Conservation (phyloP, 257 asterid species). For the Thymus quinquecostatus region DNA sequence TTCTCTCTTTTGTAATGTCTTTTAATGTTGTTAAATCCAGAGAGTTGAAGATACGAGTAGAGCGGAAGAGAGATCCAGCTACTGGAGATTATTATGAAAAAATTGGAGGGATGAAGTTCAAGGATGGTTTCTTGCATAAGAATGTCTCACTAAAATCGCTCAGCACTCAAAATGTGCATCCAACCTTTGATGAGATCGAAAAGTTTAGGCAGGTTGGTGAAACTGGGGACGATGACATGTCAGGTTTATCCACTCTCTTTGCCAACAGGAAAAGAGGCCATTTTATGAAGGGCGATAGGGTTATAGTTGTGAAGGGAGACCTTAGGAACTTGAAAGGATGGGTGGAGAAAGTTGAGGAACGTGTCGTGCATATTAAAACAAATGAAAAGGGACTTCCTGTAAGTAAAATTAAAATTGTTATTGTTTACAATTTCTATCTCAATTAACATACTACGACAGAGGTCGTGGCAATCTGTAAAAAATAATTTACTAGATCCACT, state of each 20-base stretch:
- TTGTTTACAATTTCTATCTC: background rate
- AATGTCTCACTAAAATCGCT: conserved; percentile 81
- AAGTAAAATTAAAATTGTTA: conserved; percentile 19
- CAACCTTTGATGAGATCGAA: conserved; percentile 93
- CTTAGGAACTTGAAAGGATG: conserved; percentile 81
- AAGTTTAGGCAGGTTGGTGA: conserved; percentile 80
- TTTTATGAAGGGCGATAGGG: conserved; percentile 91
- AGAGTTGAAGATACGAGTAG: conserved; percentile 81
- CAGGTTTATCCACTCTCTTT: conserved; percentile 74
- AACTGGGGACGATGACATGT: conserved; percentile 77
- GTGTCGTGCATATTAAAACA: conserved; percentile 85
- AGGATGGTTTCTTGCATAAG: conserved; percentile 89
- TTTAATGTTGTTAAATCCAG: conserved; percentile 42
- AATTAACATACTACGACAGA: too few relatives aligned
- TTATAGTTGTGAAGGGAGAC: conserved; percentile 88
- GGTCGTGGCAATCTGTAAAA: background rate
- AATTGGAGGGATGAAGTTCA: conserved; percentile 90
- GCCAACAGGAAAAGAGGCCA: conserved; percentile 89
- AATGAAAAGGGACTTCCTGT: conserved; percentile 77
- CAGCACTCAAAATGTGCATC: conserved; percentile 75
- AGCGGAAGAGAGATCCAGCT: conserved; percentile 74
- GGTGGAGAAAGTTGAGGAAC: conserved; percentile 97
- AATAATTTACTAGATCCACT: conserved; percentile 3
- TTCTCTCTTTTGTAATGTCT: conserved; percentile 9
- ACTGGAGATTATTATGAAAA: conserved; percentile 80